A percentile compares a stretch with the other conserved stretches of the same genome.
These are phyloP conservation scores for Penicillium paxilli DNA, from an alignment of 495 filamentous ascomycete genomes.

Conservation along the genomic window DNA sequence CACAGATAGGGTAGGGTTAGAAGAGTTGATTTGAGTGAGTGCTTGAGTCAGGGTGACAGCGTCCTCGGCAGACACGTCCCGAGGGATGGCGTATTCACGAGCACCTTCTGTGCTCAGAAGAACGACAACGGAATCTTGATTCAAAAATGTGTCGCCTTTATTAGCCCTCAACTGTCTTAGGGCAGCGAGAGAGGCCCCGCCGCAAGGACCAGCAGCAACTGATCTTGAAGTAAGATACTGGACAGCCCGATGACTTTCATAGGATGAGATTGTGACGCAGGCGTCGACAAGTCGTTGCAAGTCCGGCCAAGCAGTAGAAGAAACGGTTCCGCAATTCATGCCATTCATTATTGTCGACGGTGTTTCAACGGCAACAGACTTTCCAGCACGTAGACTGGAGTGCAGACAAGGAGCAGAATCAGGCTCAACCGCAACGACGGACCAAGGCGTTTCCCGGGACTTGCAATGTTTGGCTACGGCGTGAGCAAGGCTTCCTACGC, in stretches of 20 bases:
- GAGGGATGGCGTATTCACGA: conserved; percentile 35
- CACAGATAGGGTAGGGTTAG: conserved; percentile 41
- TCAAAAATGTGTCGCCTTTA: conserved; percentile 30
- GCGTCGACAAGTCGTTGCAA: conserved; percentile 57
- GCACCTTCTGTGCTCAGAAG: conserved; percentile 51
- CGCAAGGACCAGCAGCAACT: conserved; percentile 63
- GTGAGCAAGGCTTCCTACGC: conserved; percentile 66
- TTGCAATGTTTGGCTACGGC: conserved; percentile 62
- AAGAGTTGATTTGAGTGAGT: conserved; percentile 45
- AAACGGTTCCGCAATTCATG: conserved; percentile 68
- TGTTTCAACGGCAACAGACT: conserved; percentile 45
- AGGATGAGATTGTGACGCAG: conserved; percentile 55
- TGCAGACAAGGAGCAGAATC: conserved; percentile 62
- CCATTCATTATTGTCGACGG: conserved; percentile 64
- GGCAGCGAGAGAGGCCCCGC: conserved; percentile 59
- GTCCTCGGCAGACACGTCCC: conserved; percentile 34
- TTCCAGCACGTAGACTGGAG: conserved; percentile 45
- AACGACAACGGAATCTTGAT: conserved; percentile 52
- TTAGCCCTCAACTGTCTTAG: conserved; percentile 43
- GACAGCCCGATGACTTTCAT: conserved; percentile 54
- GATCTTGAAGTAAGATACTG: conserved; percentile 44
- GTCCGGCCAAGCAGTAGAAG: conserved; percentile 59
- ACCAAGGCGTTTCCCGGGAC: conserved; percentile 23
- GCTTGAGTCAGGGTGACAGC: conserved; percentile 35
- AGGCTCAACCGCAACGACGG: conserved; percentile 62